Conservation (phyloP, 495 filamentous ascomycete species). For the Rusavskia elegans region DNA sequence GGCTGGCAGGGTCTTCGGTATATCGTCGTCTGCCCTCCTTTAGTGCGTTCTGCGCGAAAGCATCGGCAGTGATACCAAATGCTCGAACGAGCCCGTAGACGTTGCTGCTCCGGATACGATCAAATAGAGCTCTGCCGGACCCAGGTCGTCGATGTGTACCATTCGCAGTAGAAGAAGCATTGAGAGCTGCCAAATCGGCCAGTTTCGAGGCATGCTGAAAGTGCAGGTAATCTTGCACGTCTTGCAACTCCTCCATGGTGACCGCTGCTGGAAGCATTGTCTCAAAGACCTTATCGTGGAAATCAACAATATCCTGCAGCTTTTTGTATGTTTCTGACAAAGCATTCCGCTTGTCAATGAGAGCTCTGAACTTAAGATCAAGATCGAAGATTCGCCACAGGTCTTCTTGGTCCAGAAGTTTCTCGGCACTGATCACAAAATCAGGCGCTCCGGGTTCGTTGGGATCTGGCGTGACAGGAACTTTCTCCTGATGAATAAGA, state of each 20-base stretch:
- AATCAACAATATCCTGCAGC: constrained; percentile 36
- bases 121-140: constrained; percentile 56
- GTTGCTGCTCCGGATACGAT: constrained; percentile 62
- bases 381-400: constrained; percentile 88
- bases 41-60: constrained; percentile 70
- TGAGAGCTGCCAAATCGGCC: constrained; percentile 55
- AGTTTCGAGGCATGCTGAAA: constrained; percentile 80
- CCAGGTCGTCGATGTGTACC: constrained; percentile 60
- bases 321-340: constrained; percentile 64
- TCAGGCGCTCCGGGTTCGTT: constrained; percentile 49
- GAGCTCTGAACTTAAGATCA: constrained; percentile 82
- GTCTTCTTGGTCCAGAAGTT: constrained; percentile 80
- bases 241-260: constrained; percentile 86
- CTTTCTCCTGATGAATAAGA: constrained; percentile 78
- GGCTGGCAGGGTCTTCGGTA: constrained; percentile 61
- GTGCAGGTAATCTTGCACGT: constrained; percentile 90
- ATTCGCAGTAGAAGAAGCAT: constrained; percentile 19
- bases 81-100: constrained; percentile 72
- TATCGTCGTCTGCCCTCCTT: constrained; percentile 61
- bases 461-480: constrained; percentile 33
- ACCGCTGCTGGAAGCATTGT: constrained; percentile 59
- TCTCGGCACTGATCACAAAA: constrained; percentile 65
- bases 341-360: constrained; percentile 75
- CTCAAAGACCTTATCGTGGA: constrained; percentile 52
- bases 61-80: constrained; percentile 79